Base-by-base conservation (phyloP, 306 rosid species). In the Sindora glabra region DNA sequence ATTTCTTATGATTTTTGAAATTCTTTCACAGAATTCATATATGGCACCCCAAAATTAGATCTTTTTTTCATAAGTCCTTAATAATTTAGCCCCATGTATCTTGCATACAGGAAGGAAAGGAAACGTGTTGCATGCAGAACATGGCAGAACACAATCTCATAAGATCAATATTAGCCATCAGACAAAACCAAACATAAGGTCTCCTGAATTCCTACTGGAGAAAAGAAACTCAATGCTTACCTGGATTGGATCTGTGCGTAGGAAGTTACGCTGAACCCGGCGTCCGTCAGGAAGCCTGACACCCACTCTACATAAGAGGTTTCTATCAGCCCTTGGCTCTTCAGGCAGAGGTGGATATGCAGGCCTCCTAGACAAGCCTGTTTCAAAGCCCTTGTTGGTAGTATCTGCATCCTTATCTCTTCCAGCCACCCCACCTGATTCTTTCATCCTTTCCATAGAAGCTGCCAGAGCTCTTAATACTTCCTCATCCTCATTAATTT, bases 281-380 rank as follows among this genome's bases (percentile, higher is more conserved):
- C 86, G 87, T 33, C 99, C 99, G 27, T 84, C 86, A 12, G 95
- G 97, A 73, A 94, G 95, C 65, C 99, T 89, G 5, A 94, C 72
- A 33, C 97, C 97, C 23, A 94, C 95, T 74, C 84, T 70, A 71
- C 97, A 94, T 0, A 86, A 70, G 52, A 89, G 94, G 53, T 39
- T 78, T 79, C 63, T 78, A 55, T 89, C 95, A 75, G 79, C 95
- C 69, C 75, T 86, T 48, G 97, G 95, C 67, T 94, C 99, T 71
- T 89, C 90, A 22, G 97, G 87, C 73, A 89, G 67, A 23, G 84
- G 75, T 33, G 86, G 97, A 71, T 78, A 94, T 3, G 73, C n/a
- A 48, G 82, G 86, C 70, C 67, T 75, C 72, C 64, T 64, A 9
- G 76, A 34, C 42, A 67, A 48, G 68, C 39, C 38, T 49, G 73